Conservation (phyloP, 306 rosid species). For the Elaeagnus macrophylla region DNA sequence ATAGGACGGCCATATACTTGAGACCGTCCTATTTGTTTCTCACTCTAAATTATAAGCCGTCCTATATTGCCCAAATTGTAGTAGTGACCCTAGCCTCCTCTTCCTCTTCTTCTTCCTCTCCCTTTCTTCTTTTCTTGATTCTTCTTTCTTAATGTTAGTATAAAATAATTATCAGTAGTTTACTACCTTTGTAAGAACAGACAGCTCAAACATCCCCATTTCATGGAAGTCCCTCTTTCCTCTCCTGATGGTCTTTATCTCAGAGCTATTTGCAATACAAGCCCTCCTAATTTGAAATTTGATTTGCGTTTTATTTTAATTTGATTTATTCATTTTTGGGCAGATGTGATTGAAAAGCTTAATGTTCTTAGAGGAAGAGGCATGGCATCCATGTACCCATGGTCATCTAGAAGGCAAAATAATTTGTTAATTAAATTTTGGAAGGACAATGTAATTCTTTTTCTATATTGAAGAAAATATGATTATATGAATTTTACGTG, state of each 20-base stretch:
- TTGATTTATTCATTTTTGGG: background rate
- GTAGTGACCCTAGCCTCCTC: no score
- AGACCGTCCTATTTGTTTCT: no score
- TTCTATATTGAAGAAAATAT: no score
- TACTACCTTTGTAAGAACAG: constrained; percentile 81
- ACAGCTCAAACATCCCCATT: constrained; percentile 92
- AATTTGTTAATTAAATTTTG: background rate
- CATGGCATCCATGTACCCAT: constrained; percentile 71
- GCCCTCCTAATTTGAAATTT: background rate
- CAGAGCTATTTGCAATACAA: constrained; percentile 45
- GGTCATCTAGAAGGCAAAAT: constrained; percentile 83
- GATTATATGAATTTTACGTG: no score
- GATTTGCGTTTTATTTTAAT: background rate
- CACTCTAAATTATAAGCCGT: no score
- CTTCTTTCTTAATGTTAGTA: no score
- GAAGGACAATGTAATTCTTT: no score
- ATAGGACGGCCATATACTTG: no score
- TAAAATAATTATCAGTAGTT: constrained; percentile 70
- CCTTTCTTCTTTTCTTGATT: no score
- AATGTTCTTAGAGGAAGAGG: constrained; percentile 84
- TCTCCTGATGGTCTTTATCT: constrained; percentile 63
- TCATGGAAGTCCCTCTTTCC: constrained; percentile 77
- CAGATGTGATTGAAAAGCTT: constrained; percentile 79
- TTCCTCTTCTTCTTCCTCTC: no score
- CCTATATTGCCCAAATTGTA: no score